Percentiles rank a stretch among this genome's conserved stretches.
These are phyloP conservation scores for Phytophthora aleatoria DNA, from an alignment of 352 stramenopile genomes.

Conservation along the genomic window DNA sequence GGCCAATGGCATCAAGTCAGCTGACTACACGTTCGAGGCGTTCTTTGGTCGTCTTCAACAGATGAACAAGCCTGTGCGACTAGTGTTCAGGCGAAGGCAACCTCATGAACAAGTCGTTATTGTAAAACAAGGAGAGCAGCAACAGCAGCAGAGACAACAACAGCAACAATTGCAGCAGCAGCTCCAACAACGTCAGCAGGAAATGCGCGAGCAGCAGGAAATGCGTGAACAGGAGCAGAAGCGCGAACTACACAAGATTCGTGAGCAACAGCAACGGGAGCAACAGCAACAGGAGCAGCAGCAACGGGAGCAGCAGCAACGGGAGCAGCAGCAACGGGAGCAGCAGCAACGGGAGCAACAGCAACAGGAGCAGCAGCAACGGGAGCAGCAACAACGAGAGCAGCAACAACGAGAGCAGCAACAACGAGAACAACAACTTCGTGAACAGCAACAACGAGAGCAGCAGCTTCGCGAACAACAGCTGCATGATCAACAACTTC, in stretches of 20 bases:
- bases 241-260: slow-evolving; percentile 22
- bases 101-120: slow-evolving; percentile 37
- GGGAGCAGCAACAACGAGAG: slow-evolving; percentile 18
- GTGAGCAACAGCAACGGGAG: slow-evolving; percentile 26
- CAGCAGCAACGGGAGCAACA: slow-evolving; percentile 19
- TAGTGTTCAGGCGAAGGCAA: slow-evolving; percentile 67
- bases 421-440: slow-evolving; percentile 20
- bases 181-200: slow-evolving; percentile 31
- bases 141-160: slow-evolving; percentile 31
- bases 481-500: slow-evolving; percentile 13
- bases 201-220: slow-evolving; percentile 26
- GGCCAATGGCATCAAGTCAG: slow-evolving; percentile 72
- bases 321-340: slow-evolving; percentile 15
- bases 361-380: slow-evolving; percentile 17
- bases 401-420: slow-evolving; percentile 18
- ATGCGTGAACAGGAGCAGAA: slow-evolving; percentile 30
- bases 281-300: slow-evolving; percentile 24
- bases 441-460: slow-evolving; percentile 16
- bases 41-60: slow-evolving; percentile 85
- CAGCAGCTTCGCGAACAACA: slow-evolving; percentile 14
- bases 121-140: slow-evolving; percentile 38
- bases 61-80: slow-evolving; percentile 83
- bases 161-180: slow-evolving; percentile 32
- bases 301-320: slow-evolving; percentile 21
- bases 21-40: slow-evolving; percentile 76